Evolutionary conservation across 768 basidiomycete species (phyloP).

Genomic region (Leccinum arenicola): DNA sequence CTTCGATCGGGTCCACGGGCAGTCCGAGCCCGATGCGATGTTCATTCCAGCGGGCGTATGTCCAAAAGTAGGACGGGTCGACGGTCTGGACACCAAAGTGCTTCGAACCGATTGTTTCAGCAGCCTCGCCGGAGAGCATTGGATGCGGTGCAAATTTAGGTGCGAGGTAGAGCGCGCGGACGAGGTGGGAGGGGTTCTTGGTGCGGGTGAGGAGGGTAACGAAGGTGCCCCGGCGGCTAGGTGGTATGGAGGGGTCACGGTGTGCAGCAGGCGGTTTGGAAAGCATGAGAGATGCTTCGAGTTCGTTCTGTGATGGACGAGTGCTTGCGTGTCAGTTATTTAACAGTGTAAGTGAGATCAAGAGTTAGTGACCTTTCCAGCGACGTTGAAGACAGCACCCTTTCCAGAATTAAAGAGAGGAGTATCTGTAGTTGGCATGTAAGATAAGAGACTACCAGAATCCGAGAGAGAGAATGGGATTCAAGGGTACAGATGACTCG

Average conservation of each 20-base stretch:
- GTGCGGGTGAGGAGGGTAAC: conserved; percentile 63
- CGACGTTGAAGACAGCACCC: conserved; percentile 81
- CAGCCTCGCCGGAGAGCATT: conserved; percentile 64
- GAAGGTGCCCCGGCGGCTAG: conserved; percentile 59
- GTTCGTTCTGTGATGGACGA: conserved; percentile 56
- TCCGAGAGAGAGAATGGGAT: background rate
- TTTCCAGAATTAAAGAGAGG: conserved; percentile 81
- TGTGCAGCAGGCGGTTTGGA: conserved; percentile 71
- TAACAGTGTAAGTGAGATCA: background rate
- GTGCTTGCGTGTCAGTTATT: background rate
- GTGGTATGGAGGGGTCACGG: conserved; percentile 45
- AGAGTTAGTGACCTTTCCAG: conserved; percentile 57
- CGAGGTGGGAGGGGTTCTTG: conserved; percentile 73
- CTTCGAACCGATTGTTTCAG: conserved; percentile 56
- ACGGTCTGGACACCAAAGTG: conserved; percentile 55
- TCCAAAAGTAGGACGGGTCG: conserved; percentile 77
- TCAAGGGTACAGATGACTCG: background rate
- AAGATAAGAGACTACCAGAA: background rate
- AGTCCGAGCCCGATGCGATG: conserved; percentile 72
- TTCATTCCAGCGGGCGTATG: conserved; percentile 70
- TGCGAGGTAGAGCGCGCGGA: conserved; percentile 67
- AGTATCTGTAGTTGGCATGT: conserved; percentile 45
- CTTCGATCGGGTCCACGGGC: conserved; percentile 61
- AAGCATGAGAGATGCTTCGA: conserved; percentile 79
- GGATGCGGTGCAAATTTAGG: conserved; percentile 59